Conservation (phyloP, 2,329 filamentous ascomycete genomes). For the Neoscytalidium dimidiatum region DNA sequence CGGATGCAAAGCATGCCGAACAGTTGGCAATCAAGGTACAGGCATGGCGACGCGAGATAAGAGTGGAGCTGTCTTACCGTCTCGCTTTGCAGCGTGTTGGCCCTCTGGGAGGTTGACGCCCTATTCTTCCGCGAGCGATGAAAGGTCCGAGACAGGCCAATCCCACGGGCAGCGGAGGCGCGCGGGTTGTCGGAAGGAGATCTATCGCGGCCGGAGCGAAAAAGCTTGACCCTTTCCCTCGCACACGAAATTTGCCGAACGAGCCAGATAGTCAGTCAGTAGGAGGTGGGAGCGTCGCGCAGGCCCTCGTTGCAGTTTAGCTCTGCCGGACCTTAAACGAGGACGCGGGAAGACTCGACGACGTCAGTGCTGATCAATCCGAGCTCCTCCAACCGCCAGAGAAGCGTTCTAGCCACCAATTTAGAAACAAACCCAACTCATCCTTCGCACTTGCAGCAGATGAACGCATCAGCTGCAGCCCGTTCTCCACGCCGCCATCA, state of each 20-base stretch:
- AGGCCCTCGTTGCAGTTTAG: background rate
- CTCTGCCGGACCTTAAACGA: background rate
- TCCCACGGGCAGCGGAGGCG: background rate
- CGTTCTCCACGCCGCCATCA: background rate
- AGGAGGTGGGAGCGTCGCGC: background rate
- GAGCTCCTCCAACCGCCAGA: background rate
- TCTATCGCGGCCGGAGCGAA: background rate
- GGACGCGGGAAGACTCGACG: background rate
- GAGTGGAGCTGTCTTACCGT: background rate
- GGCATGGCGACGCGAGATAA: constrained; percentile 6
- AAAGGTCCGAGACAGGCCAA: background rate
- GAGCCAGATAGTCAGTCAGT: background rate
- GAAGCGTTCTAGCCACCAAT: background rate
- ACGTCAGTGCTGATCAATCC: constrained; percentile 9
- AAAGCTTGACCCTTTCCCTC: background rate
- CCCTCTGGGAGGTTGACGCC: background rate
- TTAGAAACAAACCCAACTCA: constrained; percentile 2
- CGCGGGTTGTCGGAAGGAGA: background rate
- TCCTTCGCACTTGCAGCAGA: background rate
- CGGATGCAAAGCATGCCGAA: background rate
- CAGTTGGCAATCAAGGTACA: background rate
- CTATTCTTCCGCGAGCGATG: background rate
- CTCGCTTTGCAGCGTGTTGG: background rate
- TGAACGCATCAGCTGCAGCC: background rate
- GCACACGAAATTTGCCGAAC: background rate